A percentile compares a stretch with the other conserved stretches of the same genome.
phyloP scores from a whole-genome alignment of 2,329 filamentous ascomycete species.

The Exophiala spinifera region DNA sequence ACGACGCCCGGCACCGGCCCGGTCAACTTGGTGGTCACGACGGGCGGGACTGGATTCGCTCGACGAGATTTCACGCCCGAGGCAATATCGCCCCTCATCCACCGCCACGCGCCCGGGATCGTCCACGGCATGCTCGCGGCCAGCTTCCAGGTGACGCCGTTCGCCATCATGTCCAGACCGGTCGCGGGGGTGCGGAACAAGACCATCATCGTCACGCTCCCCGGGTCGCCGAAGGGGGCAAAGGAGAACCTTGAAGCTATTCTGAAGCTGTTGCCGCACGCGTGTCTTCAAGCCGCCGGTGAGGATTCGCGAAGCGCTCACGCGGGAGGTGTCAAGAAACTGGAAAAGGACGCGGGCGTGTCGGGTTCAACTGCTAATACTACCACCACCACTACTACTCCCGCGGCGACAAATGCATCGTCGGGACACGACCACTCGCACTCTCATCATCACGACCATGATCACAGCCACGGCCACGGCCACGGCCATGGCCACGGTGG shows the following conservation, averaged over 20 bases:
- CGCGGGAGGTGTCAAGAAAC: constrained; percentile 72
- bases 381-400: too few relatives aligned
- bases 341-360: constrained; percentile 69
- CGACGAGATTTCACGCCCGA: constrained; percentile 83
- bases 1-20: neutral
- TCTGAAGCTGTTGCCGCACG: constrained; percentile 87
- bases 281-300: constrained; percentile 85
- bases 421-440: constrained; percentile 17
- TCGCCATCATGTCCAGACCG: constrained; percentile 94
- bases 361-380: too few relatives aligned
- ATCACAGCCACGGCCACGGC: constrained; percentile 49
- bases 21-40: constrained; percentile 76
- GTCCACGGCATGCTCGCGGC: constrained; percentile 91
- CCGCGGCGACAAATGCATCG: constrained; percentile 5
- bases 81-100: constrained; percentile 75
- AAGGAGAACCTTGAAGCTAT: constrained; percentile 88
- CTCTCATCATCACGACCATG: constrained; percentile 34
- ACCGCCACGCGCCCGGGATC: constrained; percentile 82
- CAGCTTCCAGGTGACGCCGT: constrained; percentile 83
- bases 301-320: constrained; percentile 78
- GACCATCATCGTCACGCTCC: constrained; percentile 81
- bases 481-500: constrained; percentile 62
- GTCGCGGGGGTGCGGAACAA: constrained; percentile 82
- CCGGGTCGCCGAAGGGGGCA: constrained; percentile 92
- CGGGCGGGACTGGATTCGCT: constrained; percentile 91